Evolutionary conservation across 352 stramenopile species (phyloP).

Genomic region (Globisporangium ultimum): DNA sequence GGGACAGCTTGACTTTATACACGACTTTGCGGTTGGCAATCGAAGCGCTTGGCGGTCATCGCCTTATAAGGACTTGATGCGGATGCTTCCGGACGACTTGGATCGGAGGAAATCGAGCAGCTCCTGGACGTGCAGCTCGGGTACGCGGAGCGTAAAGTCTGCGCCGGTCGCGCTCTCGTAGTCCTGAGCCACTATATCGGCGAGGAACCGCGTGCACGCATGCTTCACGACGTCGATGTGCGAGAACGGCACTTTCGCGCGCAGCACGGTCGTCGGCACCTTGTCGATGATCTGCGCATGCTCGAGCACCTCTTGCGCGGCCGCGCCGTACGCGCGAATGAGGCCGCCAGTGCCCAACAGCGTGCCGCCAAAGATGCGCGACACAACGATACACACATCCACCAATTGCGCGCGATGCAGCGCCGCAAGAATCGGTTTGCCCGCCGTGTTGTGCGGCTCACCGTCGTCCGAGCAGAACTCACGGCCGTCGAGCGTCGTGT

Average conservation of each 20-base stretch:
- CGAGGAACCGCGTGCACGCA: conserved; percentile 34
- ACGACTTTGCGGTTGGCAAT: not conserved
- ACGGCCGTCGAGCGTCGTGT: conserved; percentile 43
- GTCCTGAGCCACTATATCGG: conserved; percentile 39
- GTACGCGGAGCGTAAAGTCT: conserved; percentile 42
- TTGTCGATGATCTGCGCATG: conserved; percentile 49
- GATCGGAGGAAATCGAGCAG: conserved; percentile 37
- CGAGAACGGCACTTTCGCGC: conserved; percentile 26
- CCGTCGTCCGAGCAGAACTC: conserved; percentile 72
- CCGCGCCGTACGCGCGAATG: conserved; percentile 64
- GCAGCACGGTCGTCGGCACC: conserved; percentile 37
- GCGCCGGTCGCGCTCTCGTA: conserved; percentile 27
- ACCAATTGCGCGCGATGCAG: conserved; percentile 59
- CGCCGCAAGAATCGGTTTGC: conserved; percentile 55
- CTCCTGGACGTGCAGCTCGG: conserved; percentile 20
- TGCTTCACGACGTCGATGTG: conserved; percentile 50
- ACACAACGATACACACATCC: conserved; percentile 73
- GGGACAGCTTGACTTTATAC: too few relatives aligned
- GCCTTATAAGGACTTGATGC: conserved; percentile 2
- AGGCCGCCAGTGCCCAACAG: conserved; percentile 70
- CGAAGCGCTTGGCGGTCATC: not conserved
- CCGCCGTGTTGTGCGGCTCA: conserved; percentile 70
- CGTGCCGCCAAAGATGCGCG: conserved; percentile 69
- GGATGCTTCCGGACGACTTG: conserved; percentile 42
- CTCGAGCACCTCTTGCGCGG: conserved; percentile 54